phyloP scores from a whole-genome alignment of 495 filamentous ascomycete species.

The Gamarada debralockiae region DNA sequence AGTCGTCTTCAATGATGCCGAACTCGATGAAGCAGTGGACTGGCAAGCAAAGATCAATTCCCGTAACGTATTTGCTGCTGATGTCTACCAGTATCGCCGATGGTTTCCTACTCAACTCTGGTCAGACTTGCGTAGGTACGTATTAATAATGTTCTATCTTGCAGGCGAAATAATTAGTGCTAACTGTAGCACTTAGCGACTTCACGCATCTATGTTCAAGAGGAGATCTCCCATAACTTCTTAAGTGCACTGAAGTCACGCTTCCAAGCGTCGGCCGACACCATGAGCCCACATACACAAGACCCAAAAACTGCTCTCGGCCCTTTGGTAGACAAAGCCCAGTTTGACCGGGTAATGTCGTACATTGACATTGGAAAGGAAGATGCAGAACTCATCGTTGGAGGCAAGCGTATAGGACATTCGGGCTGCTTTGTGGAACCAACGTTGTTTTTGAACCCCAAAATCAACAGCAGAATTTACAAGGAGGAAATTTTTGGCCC shows the following conservation, averaged over 20 bases:
- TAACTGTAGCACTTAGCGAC: not conserved
- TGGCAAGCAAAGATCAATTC: not conserved
- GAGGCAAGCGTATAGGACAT: not conserved
- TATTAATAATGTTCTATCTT: constrained; percentile 44
- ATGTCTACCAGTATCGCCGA: constrained; percentile 36
- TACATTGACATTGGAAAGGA: not conserved
- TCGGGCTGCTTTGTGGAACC: not conserved
- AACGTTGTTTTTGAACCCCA: constrained; percentile 28
- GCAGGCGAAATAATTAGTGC: constrained; percentile 37
- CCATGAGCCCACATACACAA: not conserved
- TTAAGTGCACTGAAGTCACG: not conserved
- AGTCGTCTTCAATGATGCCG: constrained; percentile 79
- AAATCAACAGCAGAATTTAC: constrained; percentile 31
- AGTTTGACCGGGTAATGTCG: not conserved
- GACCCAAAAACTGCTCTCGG: not conserved
- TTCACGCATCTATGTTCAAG: not conserved
- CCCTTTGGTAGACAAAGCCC: not conserved
- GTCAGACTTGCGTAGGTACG: not conserved
- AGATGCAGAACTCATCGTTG: not conserved
- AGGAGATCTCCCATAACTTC: not conserved
- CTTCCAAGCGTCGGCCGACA: not conserved
- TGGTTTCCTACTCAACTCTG: not conserved
- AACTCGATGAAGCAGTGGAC: constrained; percentile 55
- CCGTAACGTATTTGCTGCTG: constrained; percentile 36
- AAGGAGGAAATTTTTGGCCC: constrained; percentile 54